Conservation (phyloP, 768 basidiomycete species). For the Boletus rubroflammeus region DNA sequence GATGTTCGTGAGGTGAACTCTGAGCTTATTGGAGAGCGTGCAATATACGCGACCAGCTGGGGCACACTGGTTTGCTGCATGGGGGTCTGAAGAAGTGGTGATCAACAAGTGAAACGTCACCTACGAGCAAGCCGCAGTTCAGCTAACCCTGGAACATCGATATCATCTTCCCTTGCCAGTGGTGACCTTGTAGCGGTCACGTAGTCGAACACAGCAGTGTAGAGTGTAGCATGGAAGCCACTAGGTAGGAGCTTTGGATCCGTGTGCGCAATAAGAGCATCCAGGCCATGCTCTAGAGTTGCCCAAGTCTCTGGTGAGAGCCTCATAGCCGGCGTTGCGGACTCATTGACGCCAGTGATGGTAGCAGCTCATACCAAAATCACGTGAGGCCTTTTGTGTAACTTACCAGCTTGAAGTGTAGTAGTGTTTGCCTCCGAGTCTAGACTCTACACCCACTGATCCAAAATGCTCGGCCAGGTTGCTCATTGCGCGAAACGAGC, state of each 20-base stretch:
- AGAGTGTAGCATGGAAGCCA: neutral
- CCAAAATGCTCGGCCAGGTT: constrained; percentile 17
- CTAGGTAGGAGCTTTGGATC: neutral
- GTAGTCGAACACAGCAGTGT: neutral
- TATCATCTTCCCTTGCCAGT: neutral
- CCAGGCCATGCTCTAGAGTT: neutral
- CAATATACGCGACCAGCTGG: neutral
- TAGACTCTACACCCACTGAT: neutral
- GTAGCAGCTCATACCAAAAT: neutral
- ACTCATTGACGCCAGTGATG: neutral
- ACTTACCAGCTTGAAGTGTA: too few species aligned
- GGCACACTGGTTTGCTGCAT: neutral
- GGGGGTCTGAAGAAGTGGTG: too few species aligned
- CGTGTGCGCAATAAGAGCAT: neutral
- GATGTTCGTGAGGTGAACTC: neutral
- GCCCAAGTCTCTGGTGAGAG: neutral
- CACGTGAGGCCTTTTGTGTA: too few species aligned
- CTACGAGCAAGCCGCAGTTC: neutral
- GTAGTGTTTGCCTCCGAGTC: neutral
- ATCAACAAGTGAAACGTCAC: neutral
- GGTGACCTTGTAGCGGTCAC: neutral
- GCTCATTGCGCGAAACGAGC: constrained; percentile 15
- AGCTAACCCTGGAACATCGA: neutral
- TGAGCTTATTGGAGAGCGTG: neutral
- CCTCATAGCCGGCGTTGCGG: neutral